Conservation (phyloP, 2,329 filamentous ascomycete genomes). For the Colletotrichum falcatum region DNA sequence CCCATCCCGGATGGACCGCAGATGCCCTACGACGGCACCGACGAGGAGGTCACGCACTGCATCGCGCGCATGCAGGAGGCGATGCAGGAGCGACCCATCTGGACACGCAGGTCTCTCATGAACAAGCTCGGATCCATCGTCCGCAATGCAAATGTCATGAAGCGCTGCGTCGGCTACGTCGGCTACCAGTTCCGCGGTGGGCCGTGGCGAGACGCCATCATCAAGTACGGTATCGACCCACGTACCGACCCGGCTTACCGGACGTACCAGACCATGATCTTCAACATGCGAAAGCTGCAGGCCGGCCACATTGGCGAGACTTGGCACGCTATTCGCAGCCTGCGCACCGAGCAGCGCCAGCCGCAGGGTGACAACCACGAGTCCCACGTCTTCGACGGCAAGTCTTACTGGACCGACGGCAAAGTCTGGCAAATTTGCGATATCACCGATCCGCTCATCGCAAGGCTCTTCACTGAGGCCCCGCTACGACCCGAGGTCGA, state of each 20-base stretch:
- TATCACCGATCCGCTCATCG: slow-evolving; percentile 82
- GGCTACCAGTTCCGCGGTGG: slow-evolving; percentile 94
- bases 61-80: slow-evolving; percentile 73
- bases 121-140: slow-evolving; percentile 73
- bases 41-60: slow-evolving; percentile 71
- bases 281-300: slow-evolving; percentile 74
- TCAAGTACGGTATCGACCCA: slow-evolving; percentile 89
- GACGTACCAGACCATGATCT: slow-evolving; percentile 89
- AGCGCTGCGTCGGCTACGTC: slow-evolving; percentile 83
- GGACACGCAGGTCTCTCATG: slow-evolving; percentile 84
- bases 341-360: slow-evolving; percentile 51
- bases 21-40: slow-evolving; percentile 67
- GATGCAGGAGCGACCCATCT: slow-evolving; percentile 82
- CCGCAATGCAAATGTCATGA: slow-evolving; percentile 69
- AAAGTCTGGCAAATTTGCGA: slow-evolving; percentile 97
- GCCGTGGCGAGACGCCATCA: slow-evolving; percentile 89
- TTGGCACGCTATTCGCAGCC: slow-evolving; percentile 62
- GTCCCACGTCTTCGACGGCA: slow-evolving; percentile 87
- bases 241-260: slow-evolving; percentile 81
- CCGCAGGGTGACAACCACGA: slow-evolving; percentile 54
- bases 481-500: slow-evolving; percentile 71
- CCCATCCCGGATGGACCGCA: slow-evolving; percentile 73
- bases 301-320: slow-evolving; percentile 59
- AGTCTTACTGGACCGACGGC: slow-evolving; percentile 79
- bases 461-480: slow-evolving; percentile 72